Conservation (phyloP, 345 rosid genomes). For the Eucalyptus camaldulensis region DNA sequence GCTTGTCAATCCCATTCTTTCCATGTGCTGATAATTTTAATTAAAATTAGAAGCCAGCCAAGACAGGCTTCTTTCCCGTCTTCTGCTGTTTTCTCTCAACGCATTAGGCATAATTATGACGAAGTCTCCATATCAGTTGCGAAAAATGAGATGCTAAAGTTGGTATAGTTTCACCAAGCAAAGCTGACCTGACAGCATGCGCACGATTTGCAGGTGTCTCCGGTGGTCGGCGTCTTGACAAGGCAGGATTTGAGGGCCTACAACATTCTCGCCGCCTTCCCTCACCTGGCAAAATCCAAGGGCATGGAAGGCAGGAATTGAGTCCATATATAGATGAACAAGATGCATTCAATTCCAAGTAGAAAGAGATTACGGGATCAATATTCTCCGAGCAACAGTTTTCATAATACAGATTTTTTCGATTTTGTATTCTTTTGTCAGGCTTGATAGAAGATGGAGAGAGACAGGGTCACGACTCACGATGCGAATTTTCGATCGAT, state of each 20-base stretch:
- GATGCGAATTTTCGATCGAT: neutral
- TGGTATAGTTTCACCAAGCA: neutral
- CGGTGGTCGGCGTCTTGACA: conserved; percentile 66
- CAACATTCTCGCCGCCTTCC: conserved; percentile 66
- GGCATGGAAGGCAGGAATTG: conserved; percentile 14
- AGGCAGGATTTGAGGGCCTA: conserved; percentile 73
- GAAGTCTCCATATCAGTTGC: neutral
- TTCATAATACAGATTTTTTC: neutral
- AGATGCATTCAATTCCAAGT: neutral
- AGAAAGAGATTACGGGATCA: neutral
- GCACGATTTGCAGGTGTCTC: conserved; percentile 33
- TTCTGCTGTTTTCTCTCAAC: neutral
- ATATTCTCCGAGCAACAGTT: neutral
- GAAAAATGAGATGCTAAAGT: neutral
- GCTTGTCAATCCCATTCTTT: neutral
- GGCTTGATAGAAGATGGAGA: neutral
- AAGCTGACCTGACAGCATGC: neutral
- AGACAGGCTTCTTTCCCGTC: neutral
- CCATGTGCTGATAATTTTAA: neutral
- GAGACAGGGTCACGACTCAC: neutral
- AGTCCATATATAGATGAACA: neutral
- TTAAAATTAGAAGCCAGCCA: neutral
- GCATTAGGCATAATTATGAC: neutral
- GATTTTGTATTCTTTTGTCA: conserved; percentile 21
- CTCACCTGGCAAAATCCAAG: conserved; percentile 43